phyloP scores from a whole-genome alignment of 371 early-diverging fungal genomes.

The Blakeslea trispora region DNA sequence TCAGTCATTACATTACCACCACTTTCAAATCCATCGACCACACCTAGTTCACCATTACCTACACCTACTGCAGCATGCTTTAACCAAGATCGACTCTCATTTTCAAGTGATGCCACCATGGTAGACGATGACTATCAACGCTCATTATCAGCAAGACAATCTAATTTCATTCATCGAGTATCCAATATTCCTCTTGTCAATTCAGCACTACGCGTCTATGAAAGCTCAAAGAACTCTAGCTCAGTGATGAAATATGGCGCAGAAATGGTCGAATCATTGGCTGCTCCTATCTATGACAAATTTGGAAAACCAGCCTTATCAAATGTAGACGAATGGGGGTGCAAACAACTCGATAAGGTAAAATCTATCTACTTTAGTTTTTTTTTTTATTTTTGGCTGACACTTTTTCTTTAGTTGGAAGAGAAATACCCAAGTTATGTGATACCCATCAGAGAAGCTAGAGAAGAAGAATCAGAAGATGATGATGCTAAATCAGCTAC shows the following conservation, averaged over 20 bases:
- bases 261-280: conserved; percentile 69
- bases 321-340: conserved; percentile 39
- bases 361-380: neutral
- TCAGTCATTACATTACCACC: conserved; percentile 33
- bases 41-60: conserved; percentile 37
- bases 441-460: conserved; percentile 22
- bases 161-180: conserved; percentile 72
- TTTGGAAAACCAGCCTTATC: conserved; percentile 34
- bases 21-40: conserved; percentile 34
- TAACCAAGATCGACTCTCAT: conserved; percentile 19
- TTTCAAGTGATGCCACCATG: conserved; percentile 29
- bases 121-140: conserved; percentile 24
- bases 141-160: conserved; percentile 5
- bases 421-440: conserved; percentile 31
- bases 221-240: conserved; percentile 72
- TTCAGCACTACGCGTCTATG: conserved; percentile 75
- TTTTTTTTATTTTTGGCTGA: neutral
- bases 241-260: conserved; percentile 62
- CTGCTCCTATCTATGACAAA: conserved; percentile 42
- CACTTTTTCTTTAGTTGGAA: conserved; percentile 24
- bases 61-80: conserved; percentile 25
- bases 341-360: conserved; percentile 41
- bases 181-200: conserved; percentile 81
- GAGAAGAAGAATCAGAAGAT: conserved; percentile 37
- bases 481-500: conserved; percentile 43